These are phyloP conservation scores for Hanseniaspora taiwanica DNA, from an alignment of 805 yeast species.

Conservation along the genomic window DNA sequence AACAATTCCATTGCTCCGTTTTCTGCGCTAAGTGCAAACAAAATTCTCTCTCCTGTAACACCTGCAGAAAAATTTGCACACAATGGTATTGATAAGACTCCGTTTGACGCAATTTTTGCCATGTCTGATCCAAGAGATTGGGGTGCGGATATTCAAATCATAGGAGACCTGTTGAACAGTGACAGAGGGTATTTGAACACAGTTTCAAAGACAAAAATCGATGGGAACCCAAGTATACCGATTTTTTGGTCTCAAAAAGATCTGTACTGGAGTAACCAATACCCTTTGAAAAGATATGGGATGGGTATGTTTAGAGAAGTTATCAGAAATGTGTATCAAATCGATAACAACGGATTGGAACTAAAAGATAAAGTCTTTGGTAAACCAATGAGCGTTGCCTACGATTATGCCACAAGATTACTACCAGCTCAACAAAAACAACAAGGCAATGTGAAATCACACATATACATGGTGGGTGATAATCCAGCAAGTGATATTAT, in stretches of 20 bases:
- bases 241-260: constrained; percentile 75
- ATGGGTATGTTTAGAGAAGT: constrained; percentile 75
- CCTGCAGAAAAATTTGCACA: not conserved
- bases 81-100: constrained; percentile 32
- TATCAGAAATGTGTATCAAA: constrained; percentile 14
- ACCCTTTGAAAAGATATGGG: constrained; percentile 66
- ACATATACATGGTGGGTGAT: constrained; percentile 94
- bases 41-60: not conserved
- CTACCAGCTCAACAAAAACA: constrained; percentile 18
- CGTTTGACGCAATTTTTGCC: constrained; percentile 65
- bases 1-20: constrained; percentile 55
- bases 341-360: constrained; percentile 22
- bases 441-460: constrained; percentile 8
- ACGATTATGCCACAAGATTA: constrained; percentile 70
- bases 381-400: constrained; percentile 67
- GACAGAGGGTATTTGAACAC: constrained; percentile 56
- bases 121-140: constrained; percentile 85
- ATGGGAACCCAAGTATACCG: constrained; percentile 45
- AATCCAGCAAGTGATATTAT: constrained; percentile 86
- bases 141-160: constrained; percentile 73
- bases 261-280: constrained; percentile 79
- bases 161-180: constrained; percentile 56
- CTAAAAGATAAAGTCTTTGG: constrained; percentile 56
- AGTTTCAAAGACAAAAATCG: constrained; percentile 19
- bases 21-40: constrained; percentile 51